Conservation (phyloP, 805 yeast species). For the Pichia sporocuriosa region DNA sequence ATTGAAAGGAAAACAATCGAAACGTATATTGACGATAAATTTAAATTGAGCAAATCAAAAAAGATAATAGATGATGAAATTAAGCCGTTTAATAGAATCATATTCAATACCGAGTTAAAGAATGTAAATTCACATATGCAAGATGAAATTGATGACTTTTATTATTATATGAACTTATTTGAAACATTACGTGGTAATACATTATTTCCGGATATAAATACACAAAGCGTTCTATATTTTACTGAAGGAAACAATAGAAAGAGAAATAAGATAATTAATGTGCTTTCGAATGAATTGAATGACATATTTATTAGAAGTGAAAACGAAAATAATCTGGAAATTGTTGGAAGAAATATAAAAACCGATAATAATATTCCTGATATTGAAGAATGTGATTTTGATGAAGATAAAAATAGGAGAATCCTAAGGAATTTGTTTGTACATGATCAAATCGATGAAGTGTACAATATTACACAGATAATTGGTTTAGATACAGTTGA, state of each 20-base stretch:
- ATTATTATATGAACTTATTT: conserved; percentile 42
- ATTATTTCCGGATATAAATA: conserved; percentile 16
- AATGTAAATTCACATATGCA: conserved; percentile 49
- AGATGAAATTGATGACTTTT: conserved; percentile 57
- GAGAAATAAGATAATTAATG: conserved; percentile 51
- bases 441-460: conserved; percentile 62
- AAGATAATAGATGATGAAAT: conserved; percentile 22
- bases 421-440: conserved; percentile 61
- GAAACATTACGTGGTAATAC: conserved; percentile 37
- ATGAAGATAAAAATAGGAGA: conserved; percentile 68
- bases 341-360: neutral
- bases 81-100: conserved; percentile 30
- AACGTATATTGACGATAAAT: neutral
- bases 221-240: conserved; percentile 49
- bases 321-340: neutral
- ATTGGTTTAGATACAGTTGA: conserved; percentile 73
- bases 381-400: too few species aligned
- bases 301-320: neutral
- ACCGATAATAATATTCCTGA: neutral
- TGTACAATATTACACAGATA: conserved; percentile 72
- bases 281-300: conserved; percentile 1
- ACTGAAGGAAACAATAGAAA: conserved; percentile 66
- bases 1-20: conserved; percentile 6
- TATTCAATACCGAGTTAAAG: conserved; percentile 40
- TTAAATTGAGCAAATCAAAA: neutral